Evolutionary conservation across 176 grass and related monocot genomes (phyloP), one percentile per base, ranked within the genome.

Genomic region (Tillandsia leiboldiana): DNA sequence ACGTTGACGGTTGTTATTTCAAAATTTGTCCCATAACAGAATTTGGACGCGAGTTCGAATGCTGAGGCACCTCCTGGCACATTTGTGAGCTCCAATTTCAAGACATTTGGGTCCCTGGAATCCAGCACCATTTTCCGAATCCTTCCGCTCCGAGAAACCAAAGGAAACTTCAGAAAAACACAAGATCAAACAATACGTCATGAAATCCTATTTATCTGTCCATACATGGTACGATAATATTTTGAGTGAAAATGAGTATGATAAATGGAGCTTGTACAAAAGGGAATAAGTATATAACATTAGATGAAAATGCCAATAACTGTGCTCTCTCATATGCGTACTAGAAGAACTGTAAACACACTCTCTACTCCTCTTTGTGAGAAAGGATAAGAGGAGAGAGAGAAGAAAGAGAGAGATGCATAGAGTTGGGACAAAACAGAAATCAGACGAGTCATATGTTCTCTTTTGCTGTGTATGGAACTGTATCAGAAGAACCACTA

Each of bases 31-130:
- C 78, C 73, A 12, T 86, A 86, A 65, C 83, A 86, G 26, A 86
- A 86, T 64, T 86, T 86, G 12, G 74, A 78, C 1, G 83, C 83
- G 13, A 86, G 83, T 77, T 86, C 83, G 5, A 86, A 86, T 59
- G 83, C 63, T 51, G 51, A 12, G 0, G 65, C 67, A 63, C 83
- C 78, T 1, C 83, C 83, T 5, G 78, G 78, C 26, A 86, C 74
- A 11, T 76, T 72, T 58, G 57, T 62, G 23, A 86, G 78, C 69
- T 86, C 78, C 63, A 86, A 68, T 62, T 49, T 78, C 12, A 69
- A 81, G 18, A 78, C 74, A 3, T 81, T 67, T 49, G 83, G 69
- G 27, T 86, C 78, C 5, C 57, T 79, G 69, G 83, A 86, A 67
- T 86, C 78, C 12, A 67, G 53, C 74, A 86, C 61, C n/a, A 81